Conservation (phyloP, 768 basidiomycete genomes). For the Boletales sp. region DNA sequence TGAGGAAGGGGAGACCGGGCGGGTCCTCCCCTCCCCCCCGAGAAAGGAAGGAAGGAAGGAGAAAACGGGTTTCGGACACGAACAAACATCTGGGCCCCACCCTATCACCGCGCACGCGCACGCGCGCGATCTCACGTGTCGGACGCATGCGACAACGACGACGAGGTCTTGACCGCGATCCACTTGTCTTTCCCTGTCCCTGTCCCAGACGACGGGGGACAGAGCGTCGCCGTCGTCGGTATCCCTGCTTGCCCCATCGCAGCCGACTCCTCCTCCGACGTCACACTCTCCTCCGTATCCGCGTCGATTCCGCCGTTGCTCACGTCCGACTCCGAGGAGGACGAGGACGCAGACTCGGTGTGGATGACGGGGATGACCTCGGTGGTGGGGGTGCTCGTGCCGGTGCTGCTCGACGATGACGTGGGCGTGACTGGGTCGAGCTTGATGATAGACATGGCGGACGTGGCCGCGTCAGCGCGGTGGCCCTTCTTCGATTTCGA, state of each 20-base stretch:
- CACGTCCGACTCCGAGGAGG: conserved; percentile 58
- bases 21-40: neutral
- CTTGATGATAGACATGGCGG: no score
- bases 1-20: no score
- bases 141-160: neutral
- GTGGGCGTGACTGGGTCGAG: conserved; percentile 18
- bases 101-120: no score
- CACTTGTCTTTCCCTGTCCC: conserved; percentile 64
- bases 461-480: conserved; percentile 34
- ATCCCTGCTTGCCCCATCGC: no score
- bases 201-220: no score
- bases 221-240: no score
- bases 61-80: no score
- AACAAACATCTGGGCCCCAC: no score
- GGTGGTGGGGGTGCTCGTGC: conserved; percentile 9
- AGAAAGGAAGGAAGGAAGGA: no score
- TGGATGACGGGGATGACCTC: conserved; percentile 18
- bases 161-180: conserved; percentile 64
- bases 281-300: conserved; percentile 73
- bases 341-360: conserved; percentile 37
- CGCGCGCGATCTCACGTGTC: conserved; percentile 7
- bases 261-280: conserved; percentile 66
- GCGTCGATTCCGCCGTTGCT: conserved; percentile 62
- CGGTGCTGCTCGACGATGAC: neutral
- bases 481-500: conserved; percentile 51